phyloP scores from a whole-genome alignment of 169 alveolate genomes.

The Cryptosporidium viatorum region DNA sequence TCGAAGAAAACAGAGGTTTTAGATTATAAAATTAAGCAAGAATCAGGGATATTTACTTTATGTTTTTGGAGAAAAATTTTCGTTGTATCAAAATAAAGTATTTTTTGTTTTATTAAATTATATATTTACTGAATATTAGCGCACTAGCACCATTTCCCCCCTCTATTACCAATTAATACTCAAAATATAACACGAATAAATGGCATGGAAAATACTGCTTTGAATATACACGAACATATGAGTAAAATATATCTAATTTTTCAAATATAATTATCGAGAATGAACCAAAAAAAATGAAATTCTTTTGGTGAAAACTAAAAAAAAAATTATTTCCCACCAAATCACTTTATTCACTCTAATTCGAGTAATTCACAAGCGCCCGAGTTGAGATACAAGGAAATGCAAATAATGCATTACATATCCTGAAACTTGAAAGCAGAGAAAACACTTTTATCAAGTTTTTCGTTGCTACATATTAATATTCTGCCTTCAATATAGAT shows the following conservation, averaged over 20 bases:
- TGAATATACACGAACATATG: neutral
- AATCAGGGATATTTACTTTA: too few species aligned
- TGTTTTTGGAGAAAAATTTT: neutral
- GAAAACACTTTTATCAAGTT: constrained; percentile 12
- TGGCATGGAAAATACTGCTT: neutral
- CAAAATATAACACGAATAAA: neutral
- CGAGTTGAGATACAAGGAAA: constrained; percentile 52
- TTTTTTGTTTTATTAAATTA: neutral
- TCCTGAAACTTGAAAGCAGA: neutral
- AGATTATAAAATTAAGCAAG: too few species aligned
- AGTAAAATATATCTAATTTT: too few species aligned
- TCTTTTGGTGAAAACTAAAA: too few species aligned
- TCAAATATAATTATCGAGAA: too few species aligned
- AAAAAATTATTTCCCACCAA: neutral
- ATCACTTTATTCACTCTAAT: constrained; percentile 7
- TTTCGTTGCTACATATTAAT: neutral
- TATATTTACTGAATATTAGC: neutral
- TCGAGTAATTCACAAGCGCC: constrained; percentile 76
- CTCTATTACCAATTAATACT: neutral
- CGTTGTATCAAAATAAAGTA: neutral
- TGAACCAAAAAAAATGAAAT: too few species aligned
- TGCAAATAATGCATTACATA: constrained; percentile 46
- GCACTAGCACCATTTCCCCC: neutral
- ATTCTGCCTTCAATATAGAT: neutral
- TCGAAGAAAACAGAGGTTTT: neutral